phyloP scores from a whole-genome alignment of 2,329 filamentous ascomycete species.

The Dothistroma septosporum region DNA sequence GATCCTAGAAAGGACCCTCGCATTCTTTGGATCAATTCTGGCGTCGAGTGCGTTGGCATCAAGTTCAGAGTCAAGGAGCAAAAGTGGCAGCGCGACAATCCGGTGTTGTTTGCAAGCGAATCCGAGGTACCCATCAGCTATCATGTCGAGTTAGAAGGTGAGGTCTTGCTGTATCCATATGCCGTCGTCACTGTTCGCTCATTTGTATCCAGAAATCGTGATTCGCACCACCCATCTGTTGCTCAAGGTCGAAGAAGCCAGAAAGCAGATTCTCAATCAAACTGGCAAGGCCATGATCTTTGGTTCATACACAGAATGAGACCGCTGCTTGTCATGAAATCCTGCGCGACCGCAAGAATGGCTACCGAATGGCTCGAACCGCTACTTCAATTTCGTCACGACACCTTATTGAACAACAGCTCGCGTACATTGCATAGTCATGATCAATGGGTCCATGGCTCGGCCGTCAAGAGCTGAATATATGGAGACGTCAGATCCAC shows the following conservation, averaged over 20 bases:
- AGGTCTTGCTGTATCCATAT: neutral
- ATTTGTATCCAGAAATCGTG: conserved; percentile 54
- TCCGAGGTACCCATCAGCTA: conserved; percentile 68
- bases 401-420: neutral
- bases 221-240: conserved; percentile 62
- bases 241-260: conserved; percentile 61
- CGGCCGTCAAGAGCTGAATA: neutral
- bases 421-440: neutral
- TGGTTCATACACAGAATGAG: conserved; percentile 34
- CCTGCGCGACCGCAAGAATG: neutral
- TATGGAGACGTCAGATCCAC: neutral
- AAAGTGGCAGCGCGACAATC: conserved; percentile 43
- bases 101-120: conserved; percentile 54
- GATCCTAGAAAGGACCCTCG: conserved; percentile 35
- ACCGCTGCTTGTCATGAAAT: neutral
- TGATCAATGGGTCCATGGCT: neutral
- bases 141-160: conserved; percentile 67
- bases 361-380: neutral
- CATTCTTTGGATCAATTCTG: conserved; percentile 66
- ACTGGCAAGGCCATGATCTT: conserved; percentile 66
- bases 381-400: neutral
- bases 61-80: conserved; percentile 60
- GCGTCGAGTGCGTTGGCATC: conserved; percentile 60
- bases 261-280: conserved; percentile 55
- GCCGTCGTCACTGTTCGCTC: conserved; percentile 2